Percentiles rank a stretch among this genome's conserved stretches.
These are phyloP conservation scores for Stemphylium vesicarium DNA, from an alignment of 2,329 filamentous ascomycete genomes.

Conservation along the genomic window DNA sequence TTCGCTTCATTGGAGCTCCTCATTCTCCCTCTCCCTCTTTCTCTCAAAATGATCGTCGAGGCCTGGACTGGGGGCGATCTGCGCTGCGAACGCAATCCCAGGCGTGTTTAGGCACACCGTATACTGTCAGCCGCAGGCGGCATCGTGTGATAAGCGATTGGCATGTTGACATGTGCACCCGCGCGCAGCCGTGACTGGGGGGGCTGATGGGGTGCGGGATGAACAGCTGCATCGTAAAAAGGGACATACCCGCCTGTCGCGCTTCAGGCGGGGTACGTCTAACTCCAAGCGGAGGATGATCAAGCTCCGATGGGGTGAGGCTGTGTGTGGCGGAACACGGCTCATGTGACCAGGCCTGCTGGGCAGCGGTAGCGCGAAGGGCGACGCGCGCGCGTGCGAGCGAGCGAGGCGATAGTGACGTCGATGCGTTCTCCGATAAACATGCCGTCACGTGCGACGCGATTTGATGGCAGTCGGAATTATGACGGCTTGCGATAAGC, in stretches of 20 bases:
- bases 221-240: neutral
- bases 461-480: neutral
- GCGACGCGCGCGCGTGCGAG: slow-evolving; percentile 16
- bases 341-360: slow-evolving; percentile 19
- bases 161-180: neutral
- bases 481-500: slow-evolving; percentile 12
- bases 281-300: neutral
- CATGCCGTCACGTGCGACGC: slow-evolving; percentile 6
- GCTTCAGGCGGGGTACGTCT: slow-evolving; percentile 5
- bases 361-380: slow-evolving; percentile 3
- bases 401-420: slow-evolving; percentile 13
- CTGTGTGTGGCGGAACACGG: neutral
- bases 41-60: neutral
- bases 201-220: neutral
- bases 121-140: neutral
- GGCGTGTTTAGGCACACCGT: neutral
- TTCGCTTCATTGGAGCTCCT: neutral
- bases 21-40: neutral
- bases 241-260: slow-evolving; percentile 2
- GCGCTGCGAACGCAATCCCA: slow-evolving; percentile 10
- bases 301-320: neutral
- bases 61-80: slow-evolving; percentile 8
- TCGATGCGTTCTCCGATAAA: slow-evolving; percentile 15
- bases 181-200: neutral
- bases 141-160: neutral